These are phyloP conservation scores for Mortierella sp. DNA, from an alignment of 371 early-diverging fungal genomes.

Conservation along the genomic window DNA sequence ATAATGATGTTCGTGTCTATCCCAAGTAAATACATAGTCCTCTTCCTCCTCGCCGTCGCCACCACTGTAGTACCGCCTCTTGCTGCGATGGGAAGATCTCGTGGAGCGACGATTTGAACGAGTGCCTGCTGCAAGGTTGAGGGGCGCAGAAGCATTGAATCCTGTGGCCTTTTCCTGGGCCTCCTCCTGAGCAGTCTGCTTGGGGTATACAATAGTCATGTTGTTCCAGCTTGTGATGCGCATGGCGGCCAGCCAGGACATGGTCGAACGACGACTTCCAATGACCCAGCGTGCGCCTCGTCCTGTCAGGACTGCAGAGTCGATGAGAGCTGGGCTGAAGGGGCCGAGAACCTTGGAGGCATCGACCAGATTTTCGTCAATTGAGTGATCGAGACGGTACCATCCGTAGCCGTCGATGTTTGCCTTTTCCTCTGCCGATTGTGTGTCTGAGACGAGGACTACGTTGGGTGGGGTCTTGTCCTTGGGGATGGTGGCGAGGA, in stretches of 20 bases:
- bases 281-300: conserved; percentile 51
- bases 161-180: not conserved
- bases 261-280: conserved; percentile 49
- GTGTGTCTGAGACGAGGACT: conserved; percentile 52
- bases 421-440: conserved; percentile 39
- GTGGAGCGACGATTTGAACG: not conserved
- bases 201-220: conserved; percentile 39
- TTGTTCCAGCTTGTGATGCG: conserved; percentile 36
- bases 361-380: conserved; percentile 29
- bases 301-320: conserved; percentile 50
- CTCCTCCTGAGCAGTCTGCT: not conserved
- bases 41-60: not conserved
- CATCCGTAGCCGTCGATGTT: conserved; percentile 53
- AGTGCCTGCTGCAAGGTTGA: not conserved
- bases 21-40: conserved; percentile 21
- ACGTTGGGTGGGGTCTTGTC: conserved; percentile 23
- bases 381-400: conserved; percentile 46
- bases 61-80: not conserved
- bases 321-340: conserved; percentile 46
- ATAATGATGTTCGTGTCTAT: conserved; percentile 20
- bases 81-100: not conserved
- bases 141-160: not conserved
- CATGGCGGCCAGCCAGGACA: conserved; percentile 57
- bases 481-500: conserved; percentile 16
- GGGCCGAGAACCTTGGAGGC: conserved; percentile 43